Percentiles rank a stretch among this genome's conserved stretches.
Conservation (phyloP, 495 filamentous ascomycete species). For the Talaromyces liani region DNA sequence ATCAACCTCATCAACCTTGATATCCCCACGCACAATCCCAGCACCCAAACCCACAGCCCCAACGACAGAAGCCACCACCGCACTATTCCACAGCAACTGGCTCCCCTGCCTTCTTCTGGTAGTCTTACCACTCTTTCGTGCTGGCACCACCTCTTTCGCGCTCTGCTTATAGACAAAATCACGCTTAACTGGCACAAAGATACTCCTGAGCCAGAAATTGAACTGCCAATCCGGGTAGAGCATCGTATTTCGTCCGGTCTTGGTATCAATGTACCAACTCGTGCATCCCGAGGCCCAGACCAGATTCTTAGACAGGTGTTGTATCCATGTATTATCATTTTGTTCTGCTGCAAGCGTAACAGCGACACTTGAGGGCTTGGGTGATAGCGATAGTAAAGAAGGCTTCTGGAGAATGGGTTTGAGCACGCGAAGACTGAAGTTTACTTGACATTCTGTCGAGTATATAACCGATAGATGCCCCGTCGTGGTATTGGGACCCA, state of each 20-base stretch:
- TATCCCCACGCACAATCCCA: background rate
- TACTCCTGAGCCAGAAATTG: constrained; percentile 12
- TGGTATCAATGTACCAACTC: constrained; percentile 15
- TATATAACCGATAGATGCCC: constrained; percentile 46
- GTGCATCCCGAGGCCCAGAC: constrained; percentile 18
- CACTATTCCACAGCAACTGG: background rate
- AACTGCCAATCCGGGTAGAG: constrained; percentile 18
- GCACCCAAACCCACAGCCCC: background rate
- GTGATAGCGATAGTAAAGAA: background rate
- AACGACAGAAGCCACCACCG: background rate
- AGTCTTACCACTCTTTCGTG: too few species aligned
- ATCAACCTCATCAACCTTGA: constrained; percentile 6
- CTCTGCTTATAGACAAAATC: constrained; percentile 22
- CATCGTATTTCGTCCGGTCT: constrained; percentile 16
- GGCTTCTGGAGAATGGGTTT: constrained; percentile 2
- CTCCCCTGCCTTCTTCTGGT: constrained; percentile 17
- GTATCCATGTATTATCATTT: constrained; percentile 12
- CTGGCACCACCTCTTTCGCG: constrained; percentile 31
- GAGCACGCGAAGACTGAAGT: constrained; percentile 27
- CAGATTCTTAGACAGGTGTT: constrained; percentile 10
- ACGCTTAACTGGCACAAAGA: constrained; percentile 9
- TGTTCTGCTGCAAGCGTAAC: constrained; percentile 14
- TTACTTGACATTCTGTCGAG: constrained; percentile 42
- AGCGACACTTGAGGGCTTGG: constrained; percentile 12
- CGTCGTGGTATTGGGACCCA: constrained; percentile 49